A percentile compares a stretch with the other conserved stretches of the same genome.
phyloP scores from a whole-genome alignment of 148 eudicot genomes.

The Rheum nobile region DNA sequence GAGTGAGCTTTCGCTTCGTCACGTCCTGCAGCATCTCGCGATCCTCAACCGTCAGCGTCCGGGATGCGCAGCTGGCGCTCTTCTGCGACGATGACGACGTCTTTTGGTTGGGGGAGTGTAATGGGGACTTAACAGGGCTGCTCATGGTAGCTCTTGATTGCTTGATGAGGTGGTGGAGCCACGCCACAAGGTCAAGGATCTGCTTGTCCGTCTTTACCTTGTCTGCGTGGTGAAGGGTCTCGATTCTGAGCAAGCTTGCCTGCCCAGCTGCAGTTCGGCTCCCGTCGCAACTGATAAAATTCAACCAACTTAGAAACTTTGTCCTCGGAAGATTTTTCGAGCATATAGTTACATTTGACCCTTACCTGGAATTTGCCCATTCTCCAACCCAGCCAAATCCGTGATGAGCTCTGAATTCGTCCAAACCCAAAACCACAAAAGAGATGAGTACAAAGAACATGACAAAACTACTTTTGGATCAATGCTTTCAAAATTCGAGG shows the following conservation, averaged over 20 bases:
- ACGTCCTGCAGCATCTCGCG: slow-evolving; percentile 76
- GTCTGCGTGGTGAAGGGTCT: slow-evolving; percentile 64
- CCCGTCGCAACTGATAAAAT: slow-evolving; percentile 28
- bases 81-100: slow-evolving; percentile 23
- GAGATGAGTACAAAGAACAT: background rate
- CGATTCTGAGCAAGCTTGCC: slow-evolving; percentile 31
- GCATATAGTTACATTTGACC: background rate
- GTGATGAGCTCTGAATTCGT: slow-evolving; percentile 53
- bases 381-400: slow-evolving; percentile 84
- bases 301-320: background rate
- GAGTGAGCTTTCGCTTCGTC: slow-evolving; percentile 71
- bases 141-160: slow-evolving; percentile 37
- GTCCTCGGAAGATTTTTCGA: background rate
- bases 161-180: slow-evolving; percentile 42
- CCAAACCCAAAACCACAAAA: background rate
- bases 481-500: background rate
- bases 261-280: slow-evolving; percentile 33
- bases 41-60: slow-evolving; percentile 69
- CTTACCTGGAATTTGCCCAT: slow-evolving; percentile 69
- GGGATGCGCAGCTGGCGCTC: slow-evolving; percentile 23
- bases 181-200: slow-evolving; percentile 47
- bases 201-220: slow-evolving; percentile 47
- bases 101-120: slow-evolving; percentile 67
- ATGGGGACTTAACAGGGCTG: slow-evolving; percentile 71
- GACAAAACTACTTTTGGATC: background rate